These are phyloP conservation scores for Vanderwaltozyma tropicalis DNA, from an alignment of 805 yeast species.

Conservation along the genomic window DNA sequence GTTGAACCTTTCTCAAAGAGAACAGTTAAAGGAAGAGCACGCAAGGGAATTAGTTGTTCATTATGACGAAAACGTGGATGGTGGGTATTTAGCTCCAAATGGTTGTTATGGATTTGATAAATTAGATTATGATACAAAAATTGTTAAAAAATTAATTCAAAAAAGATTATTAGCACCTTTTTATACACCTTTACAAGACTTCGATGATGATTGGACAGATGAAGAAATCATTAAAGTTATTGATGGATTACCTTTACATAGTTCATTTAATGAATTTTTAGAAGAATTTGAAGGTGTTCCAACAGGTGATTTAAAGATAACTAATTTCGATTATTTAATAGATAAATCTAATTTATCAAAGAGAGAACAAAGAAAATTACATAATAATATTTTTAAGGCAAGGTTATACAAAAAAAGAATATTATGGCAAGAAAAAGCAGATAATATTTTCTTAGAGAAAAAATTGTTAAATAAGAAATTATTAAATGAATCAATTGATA, in stretches of 20 bases:
- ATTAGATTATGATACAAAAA: conserved; percentile 59
- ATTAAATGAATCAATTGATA: conserved; percentile 31
- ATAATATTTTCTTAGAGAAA: conserved; percentile 48
- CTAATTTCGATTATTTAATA: conserved; percentile 23
- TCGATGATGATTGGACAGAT: conserved; percentile 60
- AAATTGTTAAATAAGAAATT: conserved; percentile 25
- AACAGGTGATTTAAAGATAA: conserved; percentile 18
- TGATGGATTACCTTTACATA: conserved; percentile 46
- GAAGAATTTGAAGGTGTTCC: conserved; percentile 29
- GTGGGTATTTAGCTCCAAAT: conserved; percentile 86
- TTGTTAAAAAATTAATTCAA: conserved; percentile 62
- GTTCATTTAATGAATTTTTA: conserved; percentile 32
- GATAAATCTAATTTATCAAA: conserved; percentile 18
- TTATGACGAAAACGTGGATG: conserved; percentile 71
- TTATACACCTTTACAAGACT: conserved; percentile 79
- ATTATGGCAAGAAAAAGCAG: conserved; percentile 47
- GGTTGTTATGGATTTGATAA: conserved; percentile 73
- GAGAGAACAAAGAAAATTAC: conserved; percentile 23
- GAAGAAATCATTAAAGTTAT: conserved; percentile 49
- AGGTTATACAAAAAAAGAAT: conserved; percentile 32
- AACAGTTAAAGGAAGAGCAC: conserved; percentile 41
- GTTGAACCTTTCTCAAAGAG: conserved; percentile 45
- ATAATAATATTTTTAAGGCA: conserved; percentile 25
- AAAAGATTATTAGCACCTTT: conserved; percentile 78
- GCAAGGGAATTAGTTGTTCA: conserved; percentile 48